Evolutionary conservation across 306 rosid species (phyloP).

Genomic region (Chamaecrista fasciculata): DNA sequence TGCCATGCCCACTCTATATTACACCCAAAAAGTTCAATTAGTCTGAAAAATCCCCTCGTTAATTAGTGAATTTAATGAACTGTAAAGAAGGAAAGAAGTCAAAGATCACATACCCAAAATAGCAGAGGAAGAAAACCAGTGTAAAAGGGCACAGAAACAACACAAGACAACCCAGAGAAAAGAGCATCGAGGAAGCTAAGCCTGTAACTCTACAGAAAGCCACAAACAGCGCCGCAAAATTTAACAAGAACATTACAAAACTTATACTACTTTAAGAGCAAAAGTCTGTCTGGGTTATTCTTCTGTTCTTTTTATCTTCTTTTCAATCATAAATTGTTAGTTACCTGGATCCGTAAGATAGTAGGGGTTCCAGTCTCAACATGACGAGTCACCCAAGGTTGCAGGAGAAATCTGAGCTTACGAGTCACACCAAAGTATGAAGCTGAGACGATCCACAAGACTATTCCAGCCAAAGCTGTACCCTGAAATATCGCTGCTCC

Average conservation of each 20-base stretch:
- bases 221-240: background rate
- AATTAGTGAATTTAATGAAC: background rate
- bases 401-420: slow-evolving; percentile 60
- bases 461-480: slow-evolving; percentile 41
- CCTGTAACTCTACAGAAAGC: slow-evolving; percentile 43
- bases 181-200: slow-evolving; percentile 51
- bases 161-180: slow-evolving; percentile 67
- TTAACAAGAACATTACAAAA: background rate
- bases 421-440: slow-evolving; percentile 52
- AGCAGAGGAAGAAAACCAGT: slow-evolving; percentile 78
- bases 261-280: background rate
- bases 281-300: background rate
- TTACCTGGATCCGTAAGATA: slow-evolving; percentile 64
- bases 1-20: slow-evolving; percentile 88
- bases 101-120: slow-evolving; percentile 66
- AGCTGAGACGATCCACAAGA: slow-evolving; percentile 45
- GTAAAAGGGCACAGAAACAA: slow-evolving; percentile 72
- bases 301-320: background rate
- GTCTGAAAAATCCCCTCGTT: background rate
- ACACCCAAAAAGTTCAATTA: slow-evolving; percentile 15
- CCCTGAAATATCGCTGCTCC: slow-evolving; percentile 46
- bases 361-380: slow-evolving; percentile 44
- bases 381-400: slow-evolving; percentile 52
- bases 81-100: background rate
- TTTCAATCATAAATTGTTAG: background rate